A percentile compares a stretch with the other conserved stretches of the same genome.
phyloP scores from a whole-genome alignment of 768 basidiomycete genomes.

The Cystobasidium tubakii region DNA sequence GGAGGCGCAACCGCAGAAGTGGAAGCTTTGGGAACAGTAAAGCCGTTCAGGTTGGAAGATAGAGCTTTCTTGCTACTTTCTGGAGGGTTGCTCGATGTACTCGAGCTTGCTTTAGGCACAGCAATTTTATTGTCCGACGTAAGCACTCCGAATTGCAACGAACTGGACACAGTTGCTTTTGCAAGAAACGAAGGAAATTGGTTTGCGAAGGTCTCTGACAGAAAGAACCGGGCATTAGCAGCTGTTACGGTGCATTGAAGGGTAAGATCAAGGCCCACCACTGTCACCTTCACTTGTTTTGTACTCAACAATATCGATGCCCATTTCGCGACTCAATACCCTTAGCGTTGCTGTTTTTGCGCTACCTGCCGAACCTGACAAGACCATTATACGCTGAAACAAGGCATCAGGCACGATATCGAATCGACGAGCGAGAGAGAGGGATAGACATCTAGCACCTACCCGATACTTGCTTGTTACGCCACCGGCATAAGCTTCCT shows the following conservation, averaged over 20 bases:
- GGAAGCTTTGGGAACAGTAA: not conserved
- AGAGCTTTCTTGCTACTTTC: not conserved
- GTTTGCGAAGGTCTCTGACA: conserved; percentile 39
- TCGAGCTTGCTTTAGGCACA: conserved; percentile 22
- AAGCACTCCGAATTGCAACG: conserved; percentile 49
- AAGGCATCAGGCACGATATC: no score
- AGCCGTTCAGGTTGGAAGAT: not conserved
- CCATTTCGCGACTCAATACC: conserved; percentile 67
- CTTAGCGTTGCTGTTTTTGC: conserved; percentile 83
- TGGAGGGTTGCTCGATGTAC: not conserved
- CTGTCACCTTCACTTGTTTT: conserved; percentile 49
- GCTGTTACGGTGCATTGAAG: not conserved
- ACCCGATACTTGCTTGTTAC: conserved; percentile 70
- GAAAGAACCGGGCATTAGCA: not conserved
- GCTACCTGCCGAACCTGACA: conserved; percentile 82
- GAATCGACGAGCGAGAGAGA: no score
- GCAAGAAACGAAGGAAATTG: conserved; percentile 43
- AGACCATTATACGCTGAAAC: conserved; percentile 66
- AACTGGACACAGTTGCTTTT: conserved; percentile 67
- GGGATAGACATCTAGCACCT: no score
- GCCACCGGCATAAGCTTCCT: conserved; percentile 41
- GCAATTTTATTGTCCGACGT: conserved; percentile 13
- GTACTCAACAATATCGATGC: conserved; percentile 81
- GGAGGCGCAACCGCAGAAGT: not conserved
- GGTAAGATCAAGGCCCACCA: conserved; percentile 2